Evolutionary conservation across 805 yeast genomes (phyloP), one percentile per base, ranked within the genome.

Genomic region (Candida pseudofarinosa): DNA sequence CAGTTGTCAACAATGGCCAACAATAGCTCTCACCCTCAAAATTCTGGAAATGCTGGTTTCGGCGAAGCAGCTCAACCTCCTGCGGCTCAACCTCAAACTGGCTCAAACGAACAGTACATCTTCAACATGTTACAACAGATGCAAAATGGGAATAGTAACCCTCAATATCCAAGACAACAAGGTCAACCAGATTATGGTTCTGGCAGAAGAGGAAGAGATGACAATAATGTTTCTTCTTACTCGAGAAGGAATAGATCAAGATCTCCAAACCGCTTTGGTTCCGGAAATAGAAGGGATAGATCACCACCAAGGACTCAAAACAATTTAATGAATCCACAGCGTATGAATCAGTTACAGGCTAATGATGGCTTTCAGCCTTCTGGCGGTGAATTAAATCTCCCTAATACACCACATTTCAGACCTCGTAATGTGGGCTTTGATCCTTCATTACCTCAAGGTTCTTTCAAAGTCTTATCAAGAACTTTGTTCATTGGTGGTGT

Each of bases 401-500:
- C 86, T 33, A 83, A 86, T 2, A 83, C 81, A 40, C 81, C 85
- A 2, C 89, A 86, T 63, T 85, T 69, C 62, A 80, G 95, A 63
- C 83, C 83, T n/a, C 80, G 81, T 55, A 79, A 78, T 43, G 83
- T 88, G 35, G 76, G 82, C 8, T 74, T 73, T 56, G 97, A 90
- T 62, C 75, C 77, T 33, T 65, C 77, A 10, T 66, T 89, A 44
- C 93, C 95, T 1, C 79, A 81, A 37, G 95, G 89, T 35, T 75
- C 84, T 34, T 77, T 91, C 53, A 85, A 84, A 58, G 97, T 91
- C 2, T 76, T 78, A 53, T 85, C 95, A 41, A 81, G 99, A 67
- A 93, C 99, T 0, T 69, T 93, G 45, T 93, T 93, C 56, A 82
- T 93, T 46, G 98, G 98, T 38, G 97, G 97, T 58, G 88, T 93